Evolutionary conservation across 352 stramenopile genomes (phyloP), one percentile per base, ranked within the genome.

Genomic region (Phytophthora cajani): DNA sequence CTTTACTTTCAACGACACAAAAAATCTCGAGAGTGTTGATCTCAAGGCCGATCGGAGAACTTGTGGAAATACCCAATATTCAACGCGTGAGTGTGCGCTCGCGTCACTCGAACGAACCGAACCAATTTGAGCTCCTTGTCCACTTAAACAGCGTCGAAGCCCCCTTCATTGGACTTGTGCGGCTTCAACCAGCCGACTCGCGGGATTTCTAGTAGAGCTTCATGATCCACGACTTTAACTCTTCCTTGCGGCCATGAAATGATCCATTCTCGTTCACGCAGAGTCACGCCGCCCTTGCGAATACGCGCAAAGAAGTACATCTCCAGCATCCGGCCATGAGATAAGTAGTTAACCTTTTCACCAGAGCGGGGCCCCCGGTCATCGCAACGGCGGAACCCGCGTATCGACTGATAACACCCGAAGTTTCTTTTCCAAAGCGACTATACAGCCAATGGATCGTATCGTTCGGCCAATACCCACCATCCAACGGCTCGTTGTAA

Each of bases 71-170:
- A 33, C 30, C 30, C 30, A 8, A 33, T 9, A 5, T 33, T 33
- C 7, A 33, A 33, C 7, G 30, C 30, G 30, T 33, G 30, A 33
- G 30, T 33, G 30, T 33, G 5, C 30, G 30, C 30, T 33, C 30
- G 30, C 30, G 30, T 33, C 30, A 32, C 56, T 61, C 66, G 64
- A 3, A 71, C 49, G 47, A 71, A 71, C 30, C 56, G 27, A 36
- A 66, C 23, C 33, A 71, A 25, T 2, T 32, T 25, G 19, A n/a
- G 4, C 3, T 59, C 40, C 25, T 33, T n/a, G 19, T 71, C 56
- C n/a, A 71, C 17, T 12, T 71, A 71, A 2, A 62, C 51, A 19
- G 64, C 64, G 57, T 71, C 64, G 49, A 66, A 71, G 10, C 56
- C 64, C 9, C 55, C 56, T 56, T 61, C 25, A 11, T 58, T 58